Evolutionary conservation across 352 stramenopile species (phyloP).

Genomic region (Globisporangium carolinianum): DNA sequence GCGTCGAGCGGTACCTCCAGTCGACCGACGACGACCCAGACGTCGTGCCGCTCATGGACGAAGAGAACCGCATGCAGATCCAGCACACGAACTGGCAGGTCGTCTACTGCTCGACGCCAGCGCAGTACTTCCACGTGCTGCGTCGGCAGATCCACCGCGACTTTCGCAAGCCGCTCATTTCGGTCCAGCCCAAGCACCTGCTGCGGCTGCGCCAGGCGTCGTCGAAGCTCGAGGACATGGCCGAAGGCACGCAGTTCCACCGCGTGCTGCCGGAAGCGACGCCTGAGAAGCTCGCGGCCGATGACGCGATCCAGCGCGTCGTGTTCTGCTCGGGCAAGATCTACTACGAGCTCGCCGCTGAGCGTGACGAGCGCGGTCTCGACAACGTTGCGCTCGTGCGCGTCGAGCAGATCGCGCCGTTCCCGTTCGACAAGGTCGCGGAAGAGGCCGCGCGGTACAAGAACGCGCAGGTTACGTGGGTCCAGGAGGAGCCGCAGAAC

Average conservation of each 20-base stretch:
- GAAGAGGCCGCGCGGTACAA: slow-evolving; percentile 81
- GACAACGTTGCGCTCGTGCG: slow-evolving; percentile 88
- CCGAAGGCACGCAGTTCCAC: slow-evolving; percentile 89
- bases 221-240: slow-evolving; percentile 92
- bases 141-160: slow-evolving; percentile 93
- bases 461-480: slow-evolving; percentile 94
- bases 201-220: slow-evolving; percentile 88
- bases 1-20: slow-evolving; percentile 83
- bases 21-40: slow-evolving; percentile 84
- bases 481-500: slow-evolving; percentile 96
- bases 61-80: slow-evolving; percentile 94
- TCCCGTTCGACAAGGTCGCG: slow-evolving; percentile 95
- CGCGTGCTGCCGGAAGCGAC: slow-evolving; percentile 85
- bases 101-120: slow-evolving; percentile 93
- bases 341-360: slow-evolving; percentile 94
- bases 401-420: slow-evolving; percentile 96
- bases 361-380: slow-evolving; percentile 83
- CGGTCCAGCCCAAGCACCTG: slow-evolving; percentile 94
- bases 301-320: slow-evolving; percentile 67
- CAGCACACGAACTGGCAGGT: slow-evolving; percentile 97
- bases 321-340: slow-evolving; percentile 96
- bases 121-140: slow-evolving; percentile 91
- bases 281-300: slow-evolving; percentile 36
- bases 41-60: slow-evolving; percentile 87
- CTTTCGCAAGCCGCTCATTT: slow-evolving; percentile 97